Base-by-base conservation (phyloP, 352 stramenopile species). In the Phytophthora pinifolia region DNA sequence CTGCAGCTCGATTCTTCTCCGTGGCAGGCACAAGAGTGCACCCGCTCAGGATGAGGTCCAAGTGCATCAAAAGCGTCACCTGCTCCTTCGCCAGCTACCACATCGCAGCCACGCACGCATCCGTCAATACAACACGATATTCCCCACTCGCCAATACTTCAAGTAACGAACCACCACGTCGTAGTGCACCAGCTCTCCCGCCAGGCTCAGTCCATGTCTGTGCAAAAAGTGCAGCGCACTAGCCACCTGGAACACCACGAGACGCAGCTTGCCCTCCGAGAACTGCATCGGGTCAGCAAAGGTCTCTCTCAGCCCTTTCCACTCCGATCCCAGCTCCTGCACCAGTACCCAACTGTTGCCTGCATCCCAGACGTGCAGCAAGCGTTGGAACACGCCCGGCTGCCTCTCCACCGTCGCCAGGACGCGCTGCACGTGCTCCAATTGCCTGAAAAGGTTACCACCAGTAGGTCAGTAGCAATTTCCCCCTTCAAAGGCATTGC, bases 191-290 rank as follows among this genome's bases (percentile, higher is more conserved):
- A 88, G 33, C 49, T 88, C 73, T 12, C 78, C 78, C 1, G 71
- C 74, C 36, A 81, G 57, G 25, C 73, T 85, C 14, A 86, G 46
- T 25, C 45, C 45, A 17, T 88, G 73, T 14, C 56, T 56, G 45
- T 88, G 78, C n/a, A 88, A 51, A 45, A 85, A 88, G 39, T 88
- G 65, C 29, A 88, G 62, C 25, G 77, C 58, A 12, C 75, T 70
- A 9, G 72, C 68, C 13, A 85, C 51, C 39, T 86, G 71, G 46
- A 88, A 86, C 20, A 77, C 56, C 18, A 77, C 57, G 3, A 53
- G 49, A n/a, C 71, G 67, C 27, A 88, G 56, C 15, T 59, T 76
- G 22, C 70, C 62, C 38, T 88, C 75, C 7, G 68, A 64, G 38
- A 86, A 78, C 9, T 22, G 27, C 1, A n/a, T 12, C 9, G 41